Base-by-base conservation (phyloP, 352 stramenopile genomes). In the Phytophthora sp. region DNA sequence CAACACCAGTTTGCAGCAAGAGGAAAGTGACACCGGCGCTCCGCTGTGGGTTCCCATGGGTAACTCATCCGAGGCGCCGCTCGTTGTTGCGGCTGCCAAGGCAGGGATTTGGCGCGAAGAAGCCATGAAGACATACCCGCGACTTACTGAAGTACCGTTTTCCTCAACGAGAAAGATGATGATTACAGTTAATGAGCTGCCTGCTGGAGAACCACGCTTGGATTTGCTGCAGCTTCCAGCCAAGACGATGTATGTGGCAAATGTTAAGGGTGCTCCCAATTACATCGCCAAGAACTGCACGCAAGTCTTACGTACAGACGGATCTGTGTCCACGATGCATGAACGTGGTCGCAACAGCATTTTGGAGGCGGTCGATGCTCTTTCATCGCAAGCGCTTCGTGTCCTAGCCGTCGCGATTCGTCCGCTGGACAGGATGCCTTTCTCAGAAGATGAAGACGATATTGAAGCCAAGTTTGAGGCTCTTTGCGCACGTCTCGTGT, bases 111-210 rank as follows among this genome's bases (percentile, higher is more conserved):
- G 74, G 74, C 72, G 75, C 9, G 77, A 89, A 1, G 41, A 79
- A 28, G 74, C 57, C 17, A 74, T 73, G 39, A 68, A 65, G 45
- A 73, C 32, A 52, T 88, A 76, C 76, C 87, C 85, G 23, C 77
- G 96, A 55, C 51, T 90, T 1, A 71, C 82, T 13, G 93, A 98
- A 68, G 82, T 98, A 21, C 90, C 95, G 0, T 99, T 99, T 75
- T 97, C 81, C 12, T 98, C 91, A 13, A 88, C 96, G 5, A 76
- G 89, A 35, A 99, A 99, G 73, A 88, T 93, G 71, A 99, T 99
- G 96, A 87, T 88, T 41, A 88, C 77, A 4, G 74, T 90, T 28
- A 90, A 88, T 28, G 66, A 82, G 30, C 32, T 88, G 10, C 65
- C 78, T 9, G 41, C 52, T 2, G 69, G 64, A 0, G 54, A 67